Base-by-base conservation (phyloP, 1,284 basidiomycete genomes). In the Heterobasidion parviporum region DNA sequence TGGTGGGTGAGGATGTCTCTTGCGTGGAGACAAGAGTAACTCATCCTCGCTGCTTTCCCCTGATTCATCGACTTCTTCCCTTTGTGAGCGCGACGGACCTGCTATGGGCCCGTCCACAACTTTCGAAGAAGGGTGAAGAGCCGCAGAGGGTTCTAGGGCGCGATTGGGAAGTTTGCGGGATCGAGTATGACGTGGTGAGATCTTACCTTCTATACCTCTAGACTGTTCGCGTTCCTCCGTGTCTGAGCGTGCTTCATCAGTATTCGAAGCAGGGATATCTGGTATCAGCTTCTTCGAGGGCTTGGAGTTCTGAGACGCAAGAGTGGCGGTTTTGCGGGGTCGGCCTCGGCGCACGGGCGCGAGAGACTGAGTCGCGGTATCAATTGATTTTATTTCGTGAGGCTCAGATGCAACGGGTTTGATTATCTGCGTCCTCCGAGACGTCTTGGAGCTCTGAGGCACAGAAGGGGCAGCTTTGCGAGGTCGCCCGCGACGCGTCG, bases 1-100 rank as follows among this genome's bases (percentile, higher is more conserved):
- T 1, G 63, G 59, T 0, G 65, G 68, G 5, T 61, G 63, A 6
- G 60, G 54, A 1, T 54, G 50, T 1, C 33, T 56, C 54, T 62
- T 68, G 8, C 62, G 52, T 2, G 65, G 62, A 4, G 62, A 57
- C 1, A 76, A 47, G 36, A 72, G 68, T 46, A 76, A 62, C 51
- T 74, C 73, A 60, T 76, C 74, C 8, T 10, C 38, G 38, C 38
- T 41, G 1, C 38, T 41, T n/a, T 41, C 38, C 38, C 26, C 26
- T 26, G 38, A 41, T 41, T 62, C 63, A 0, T 48, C 53, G 15
- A 50, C 26, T 36, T 43, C 52, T 15, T 60, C 58, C 10, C 50
- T 53, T 18, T 52, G 41, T 6, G 20, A 3, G 26, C 16, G 45
- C 18, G 47, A 44, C 16, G 41, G 16, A 44, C 16, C 41, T 14